Percentiles rank a stretch among this genome's conserved stretches.
Conservation (phyloP, 73 alveolate genomes). For the Uronychia binucleata region DNA sequence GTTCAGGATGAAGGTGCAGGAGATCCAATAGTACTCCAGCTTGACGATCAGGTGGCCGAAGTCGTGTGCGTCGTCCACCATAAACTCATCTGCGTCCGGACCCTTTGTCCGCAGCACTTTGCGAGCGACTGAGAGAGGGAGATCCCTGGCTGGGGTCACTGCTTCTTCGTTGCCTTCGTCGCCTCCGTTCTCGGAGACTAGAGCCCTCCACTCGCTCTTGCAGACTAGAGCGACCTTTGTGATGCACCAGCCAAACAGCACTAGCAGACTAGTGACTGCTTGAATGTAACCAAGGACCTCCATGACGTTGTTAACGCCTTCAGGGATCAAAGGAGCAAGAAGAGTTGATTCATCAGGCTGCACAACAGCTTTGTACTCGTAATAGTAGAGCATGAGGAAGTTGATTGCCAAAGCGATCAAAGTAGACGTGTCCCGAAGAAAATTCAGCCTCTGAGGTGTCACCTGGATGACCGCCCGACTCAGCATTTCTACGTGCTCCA, state of each 20-base stretch:
- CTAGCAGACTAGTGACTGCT: background rate
- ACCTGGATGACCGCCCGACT: conserved; percentile 25
- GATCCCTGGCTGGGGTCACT: conserved; percentile 28
- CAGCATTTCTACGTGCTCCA: conserved; percentile 88
- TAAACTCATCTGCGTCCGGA: conserved; percentile 60
- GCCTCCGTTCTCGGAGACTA: conserved; percentile 10
- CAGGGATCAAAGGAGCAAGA: conserved; percentile 1
- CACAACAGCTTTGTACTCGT: background rate
- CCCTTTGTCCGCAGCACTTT: conserved; percentile 49
- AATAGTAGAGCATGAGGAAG: background rate
- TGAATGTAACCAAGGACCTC: background rate
- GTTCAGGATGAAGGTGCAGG: conserved; percentile 35
- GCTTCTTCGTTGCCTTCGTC: conserved; percentile 20
- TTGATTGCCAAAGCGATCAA: conserved; percentile 13
- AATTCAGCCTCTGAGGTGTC: conserved; percentile 46
- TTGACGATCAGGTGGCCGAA: conserved; percentile 59
- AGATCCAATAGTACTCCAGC: conserved; percentile 58
- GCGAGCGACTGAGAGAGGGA: conserved; percentile 46
- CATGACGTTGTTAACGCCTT: background rate
- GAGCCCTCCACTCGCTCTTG: conserved; percentile 32
- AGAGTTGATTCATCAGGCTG: background rate
- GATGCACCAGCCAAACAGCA: conserved; percentile 8
- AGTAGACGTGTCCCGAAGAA: conserved; percentile 37
- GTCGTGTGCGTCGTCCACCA: conserved; percentile 9
- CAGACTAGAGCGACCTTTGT: conserved; percentile 9